These are phyloP conservation scores for Penicillium psychrosexuale DNA, from an alignment of 2,329 filamentous ascomycete genomes.

Conservation along the genomic window DNA sequence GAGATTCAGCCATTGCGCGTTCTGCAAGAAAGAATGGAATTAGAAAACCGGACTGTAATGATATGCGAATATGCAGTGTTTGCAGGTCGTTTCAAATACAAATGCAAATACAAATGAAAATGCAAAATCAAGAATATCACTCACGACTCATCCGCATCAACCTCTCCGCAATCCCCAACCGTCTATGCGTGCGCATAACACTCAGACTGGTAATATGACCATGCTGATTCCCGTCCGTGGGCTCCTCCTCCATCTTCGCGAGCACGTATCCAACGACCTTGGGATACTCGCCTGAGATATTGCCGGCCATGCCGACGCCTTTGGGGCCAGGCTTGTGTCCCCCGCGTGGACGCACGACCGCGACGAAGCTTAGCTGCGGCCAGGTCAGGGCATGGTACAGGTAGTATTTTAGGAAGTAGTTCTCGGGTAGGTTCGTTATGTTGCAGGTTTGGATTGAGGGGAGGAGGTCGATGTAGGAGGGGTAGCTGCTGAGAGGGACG, in stretches of 20 bases:
- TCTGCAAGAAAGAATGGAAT: conserved; percentile 50
- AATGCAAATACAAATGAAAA: not conserved
- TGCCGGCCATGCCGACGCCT: conserved; percentile 19
- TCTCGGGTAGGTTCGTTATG: conserved; percentile 97
- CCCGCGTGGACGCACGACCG: conserved; percentile 80
- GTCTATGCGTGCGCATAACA: conserved; percentile 92
- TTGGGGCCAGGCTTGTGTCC: conserved; percentile 68
- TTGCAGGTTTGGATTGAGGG: conserved; percentile 92
- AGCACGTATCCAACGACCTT: conserved; percentile 99
- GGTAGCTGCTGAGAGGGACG: conserved; percentile 46
- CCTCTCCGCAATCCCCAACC: conserved; percentile 92
- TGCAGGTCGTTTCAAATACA: not conserved
- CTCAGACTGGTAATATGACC: conserved; percentile 94
- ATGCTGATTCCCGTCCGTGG: conserved; percentile 82
- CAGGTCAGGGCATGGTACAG: conserved; percentile 97
- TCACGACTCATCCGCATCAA: conserved; percentile 92
- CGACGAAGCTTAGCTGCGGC: conserved; percentile 95
- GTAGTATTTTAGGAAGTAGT: conserved; percentile 99
- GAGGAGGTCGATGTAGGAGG: conserved; percentile 75
- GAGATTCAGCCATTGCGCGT: conserved; percentile 94
- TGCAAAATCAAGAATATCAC: conserved; percentile 32
- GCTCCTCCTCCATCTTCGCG: conserved; percentile 99
- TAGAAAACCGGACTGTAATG: not conserved
- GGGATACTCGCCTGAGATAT: conserved; percentile 61
- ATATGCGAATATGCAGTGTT: not conserved